Percentiles rank a stretch among this genome's conserved stretches.
phyloP scores from a whole-genome alignment of 2,329 filamentous ascomycete genomes.

The Curvularia sp. region DNA sequence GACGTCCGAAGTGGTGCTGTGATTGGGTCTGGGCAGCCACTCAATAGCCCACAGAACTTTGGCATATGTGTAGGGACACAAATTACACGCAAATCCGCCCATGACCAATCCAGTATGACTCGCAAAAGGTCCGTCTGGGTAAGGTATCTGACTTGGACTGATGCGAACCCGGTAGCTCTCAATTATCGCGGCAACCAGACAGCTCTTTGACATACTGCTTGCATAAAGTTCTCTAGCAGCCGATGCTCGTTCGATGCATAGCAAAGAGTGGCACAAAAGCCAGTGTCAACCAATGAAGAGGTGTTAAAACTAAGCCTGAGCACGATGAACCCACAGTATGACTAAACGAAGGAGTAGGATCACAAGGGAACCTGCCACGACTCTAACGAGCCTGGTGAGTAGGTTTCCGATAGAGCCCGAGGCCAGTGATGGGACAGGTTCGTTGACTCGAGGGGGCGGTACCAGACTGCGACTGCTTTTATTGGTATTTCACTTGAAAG shows the following conservation, averaged over 20 bases:
- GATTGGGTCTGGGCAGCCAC: constrained; percentile 4
- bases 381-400: neutral
- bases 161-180: neutral
- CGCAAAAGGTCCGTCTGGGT: neutral
- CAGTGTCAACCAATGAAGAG: neutral
- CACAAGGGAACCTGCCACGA: too few relatives aligned
- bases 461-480: neutral
- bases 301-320: neutral
- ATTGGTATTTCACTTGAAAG: neutral
- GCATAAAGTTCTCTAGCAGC: neutral
- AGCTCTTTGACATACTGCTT: neutral
- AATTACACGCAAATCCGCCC: neutral
- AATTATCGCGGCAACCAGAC: neutral
- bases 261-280: neutral
- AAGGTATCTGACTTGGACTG: neutral
- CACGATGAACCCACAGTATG: constrained; percentile 3
- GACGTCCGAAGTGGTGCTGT: neutral
- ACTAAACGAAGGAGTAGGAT: neutral
- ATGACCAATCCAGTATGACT: neutral
- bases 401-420: constrained; percentile 6
- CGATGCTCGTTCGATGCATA: neutral
- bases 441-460: neutral
- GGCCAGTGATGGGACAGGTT: neutral
- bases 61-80: neutral
- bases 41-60: neutral